phyloP scores from a whole-genome alignment of 352 stramenopile genomes.

The Phytophthora fragariae region DNA sequence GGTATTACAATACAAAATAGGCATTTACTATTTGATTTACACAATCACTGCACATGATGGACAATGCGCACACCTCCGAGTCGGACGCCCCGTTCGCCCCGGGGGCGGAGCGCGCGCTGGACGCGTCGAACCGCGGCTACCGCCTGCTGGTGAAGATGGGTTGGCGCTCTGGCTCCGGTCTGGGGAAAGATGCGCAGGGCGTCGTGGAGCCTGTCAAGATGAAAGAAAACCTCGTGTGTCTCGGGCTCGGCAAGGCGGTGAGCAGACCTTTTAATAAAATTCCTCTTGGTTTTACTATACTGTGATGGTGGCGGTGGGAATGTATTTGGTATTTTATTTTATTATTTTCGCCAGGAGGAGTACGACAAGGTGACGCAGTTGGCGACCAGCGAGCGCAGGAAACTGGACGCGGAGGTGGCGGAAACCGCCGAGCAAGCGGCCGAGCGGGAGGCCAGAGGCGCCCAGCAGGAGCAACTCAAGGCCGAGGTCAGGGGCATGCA shows the following conservation, averaged over 20 bases:
- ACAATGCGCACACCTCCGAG: too few species aligned
- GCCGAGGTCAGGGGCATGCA: conserved; percentile 53
- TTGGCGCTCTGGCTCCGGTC: conserved; percentile 56
- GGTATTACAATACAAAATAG: too few species aligned
- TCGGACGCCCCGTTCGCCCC: neutral
- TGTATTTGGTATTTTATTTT: neutral
- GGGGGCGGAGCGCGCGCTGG: conserved; percentile 31
- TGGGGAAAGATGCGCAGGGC: conserved; percentile 65
- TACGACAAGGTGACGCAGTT: conserved; percentile 61
- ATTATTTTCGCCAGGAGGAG: conserved; percentile 46
- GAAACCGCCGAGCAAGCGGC: conserved; percentile 53
- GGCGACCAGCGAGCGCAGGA: conserved; percentile 60
- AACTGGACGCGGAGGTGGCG: conserved; percentile 53
- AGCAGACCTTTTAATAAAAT: neutral
- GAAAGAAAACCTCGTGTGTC: conserved; percentile 61
- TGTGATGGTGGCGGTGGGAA: neutral
- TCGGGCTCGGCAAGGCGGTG: conserved; percentile 72
- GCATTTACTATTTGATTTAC: too few species aligned
- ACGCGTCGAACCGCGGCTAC: conserved; percentile 65
- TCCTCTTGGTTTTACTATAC: neutral
- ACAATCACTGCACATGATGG: too few species aligned
- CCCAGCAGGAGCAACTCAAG: conserved; percentile 36
- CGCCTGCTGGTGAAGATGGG: conserved; percentile 70
- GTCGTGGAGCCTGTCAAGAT: conserved; percentile 71
- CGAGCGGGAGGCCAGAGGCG: conserved; percentile 38